Evolutionary conservation across 2,329 filamentous ascomycete species (phyloP), one percentile per base, ranked within the genome.

Genomic region (Elsinoe fawcettii): DNA sequence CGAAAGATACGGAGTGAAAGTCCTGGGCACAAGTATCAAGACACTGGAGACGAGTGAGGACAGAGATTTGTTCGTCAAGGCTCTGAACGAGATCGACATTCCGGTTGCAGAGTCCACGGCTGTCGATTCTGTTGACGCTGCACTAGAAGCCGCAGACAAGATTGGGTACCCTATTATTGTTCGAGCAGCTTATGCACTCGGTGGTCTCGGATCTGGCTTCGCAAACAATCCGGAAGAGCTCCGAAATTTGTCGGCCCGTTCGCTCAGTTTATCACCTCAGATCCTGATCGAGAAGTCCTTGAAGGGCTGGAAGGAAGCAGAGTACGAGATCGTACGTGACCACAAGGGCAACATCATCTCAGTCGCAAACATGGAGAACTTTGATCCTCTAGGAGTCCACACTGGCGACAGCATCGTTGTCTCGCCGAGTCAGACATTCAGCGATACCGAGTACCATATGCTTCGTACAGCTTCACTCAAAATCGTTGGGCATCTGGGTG

Each of bases 361-460:
- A 2, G 92, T 97, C 65, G 97, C 92, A 80, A 97, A 95, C 77
- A 95, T 95, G 89, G 90, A 95, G 74, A 97, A 97, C 80, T 97
- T 97, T 67, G 93, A 97, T 69, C 93, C 93, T 63, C 83, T 99
- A 36, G 93, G 93, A 68, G 95, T 96, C 57, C 93, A 99, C 75
- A 99, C 93, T 47, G 93, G 93, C 76, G 93, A 99, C 79, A 96
- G 91, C 66, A 99, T 99, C 67, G 93, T 99, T 62, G 92, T 97
- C 60, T 93, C 93, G 39, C 93, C 93, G 51, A 93, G 88, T 75
- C 93, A 99, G 77, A 99, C 93, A 22, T 79, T 99, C 68, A 95
- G 88, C 68, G 93, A 99, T 66, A 93, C 97, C 78, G 93, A 99
- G 74, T 99, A 97, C 73, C 91, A 99, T 79, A 97, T 99, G 93